phyloP scores from a whole-genome alignment of 2,329 filamentous ascomycete species.

The Fonsecaea monophora region DNA sequence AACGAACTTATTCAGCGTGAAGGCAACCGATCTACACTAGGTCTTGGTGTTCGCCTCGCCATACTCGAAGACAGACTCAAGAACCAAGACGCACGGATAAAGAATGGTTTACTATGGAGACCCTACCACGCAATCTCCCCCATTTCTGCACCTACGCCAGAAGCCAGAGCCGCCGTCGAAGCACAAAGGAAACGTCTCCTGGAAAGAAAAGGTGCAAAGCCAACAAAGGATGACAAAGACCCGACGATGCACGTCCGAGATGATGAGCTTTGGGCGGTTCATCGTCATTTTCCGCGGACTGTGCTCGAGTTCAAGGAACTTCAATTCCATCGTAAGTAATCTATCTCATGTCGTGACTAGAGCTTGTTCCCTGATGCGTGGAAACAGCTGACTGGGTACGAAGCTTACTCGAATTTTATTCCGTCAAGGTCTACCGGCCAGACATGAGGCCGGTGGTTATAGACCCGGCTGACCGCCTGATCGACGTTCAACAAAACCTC shows the following conservation, averaged over 20 bases:
- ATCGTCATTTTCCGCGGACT: conserved; percentile 30
- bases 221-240: conserved; percentile 32
- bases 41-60: conserved; percentile 31
- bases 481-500: conserved; percentile 29
- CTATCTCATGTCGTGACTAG: background rate
- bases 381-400: conserved; percentile 33
- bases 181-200: conserved; percentile 27
- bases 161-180: conserved; percentile 26
- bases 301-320: conserved; percentile 37
- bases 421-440: conserved; percentile 31
- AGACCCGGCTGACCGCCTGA: conserved; percentile 20
- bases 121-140: conserved; percentile 28
- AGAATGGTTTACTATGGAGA: conserved; percentile 34
- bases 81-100: conserved; percentile 28
- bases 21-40: conserved; percentile 31
- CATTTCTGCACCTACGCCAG: conserved; percentile 28
- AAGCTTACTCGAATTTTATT: conserved; percentile 34
- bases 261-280: conserved; percentile 33
- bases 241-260: conserved; percentile 35
- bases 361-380: conserved; percentile 7
- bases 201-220: conserved; percentile 24
- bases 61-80: conserved; percentile 34
- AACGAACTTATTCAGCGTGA: conserved; percentile 36
- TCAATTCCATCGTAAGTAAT: conserved; percentile 32
- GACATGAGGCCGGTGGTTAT: conserved; percentile 31